Evolutionary conservation across 2,329 filamentous ascomycete species (phyloP).

Genomic region (Diplodia mutila): DNA sequence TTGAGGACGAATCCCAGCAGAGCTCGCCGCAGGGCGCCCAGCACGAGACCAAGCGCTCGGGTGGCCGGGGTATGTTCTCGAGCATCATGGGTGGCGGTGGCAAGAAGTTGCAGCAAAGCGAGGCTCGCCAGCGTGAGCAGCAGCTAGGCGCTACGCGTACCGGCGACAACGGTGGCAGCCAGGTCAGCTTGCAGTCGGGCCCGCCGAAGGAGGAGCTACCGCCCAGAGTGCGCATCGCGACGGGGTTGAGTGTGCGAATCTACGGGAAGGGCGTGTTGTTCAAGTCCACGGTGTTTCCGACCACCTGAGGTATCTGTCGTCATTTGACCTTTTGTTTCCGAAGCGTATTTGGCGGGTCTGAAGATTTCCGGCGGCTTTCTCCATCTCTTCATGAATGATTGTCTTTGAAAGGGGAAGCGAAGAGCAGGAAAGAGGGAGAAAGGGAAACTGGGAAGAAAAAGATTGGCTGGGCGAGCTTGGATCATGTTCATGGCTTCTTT

Average conservation of each 20-base stretch:
- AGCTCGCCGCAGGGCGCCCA: conserved; percentile 23
- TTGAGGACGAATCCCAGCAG: conserved; percentile 19
- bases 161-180: conserved; percentile 20
- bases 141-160: neutral
- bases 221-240: conserved; percentile 52
- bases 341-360: neutral
- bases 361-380: neutral
- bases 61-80: conserved; percentile 47
- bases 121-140: conserved; percentile 14
- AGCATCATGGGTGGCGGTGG: conserved; percentile 40
- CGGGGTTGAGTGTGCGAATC: conserved; percentile 52
- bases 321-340: neutral
- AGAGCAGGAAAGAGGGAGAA: neutral
- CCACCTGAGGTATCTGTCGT: neutral
- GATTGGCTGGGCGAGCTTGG: neutral
- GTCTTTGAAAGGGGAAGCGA: neutral
- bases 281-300: conserved; percentile 51
- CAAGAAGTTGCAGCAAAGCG: conserved; percentile 22
- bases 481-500: conserved; percentile 7
- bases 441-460: neutral
- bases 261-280: conserved; percentile 54
- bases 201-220: conserved; percentile 45
- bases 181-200: conserved; percentile 21
- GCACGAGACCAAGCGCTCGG: conserved; percentile 27
- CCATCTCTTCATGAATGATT: neutral